A percentile compares a stretch with the other conserved stretches of the same genome.
Conservation (phyloP, 345 rosid species). For the Syzygium grande region DNA sequence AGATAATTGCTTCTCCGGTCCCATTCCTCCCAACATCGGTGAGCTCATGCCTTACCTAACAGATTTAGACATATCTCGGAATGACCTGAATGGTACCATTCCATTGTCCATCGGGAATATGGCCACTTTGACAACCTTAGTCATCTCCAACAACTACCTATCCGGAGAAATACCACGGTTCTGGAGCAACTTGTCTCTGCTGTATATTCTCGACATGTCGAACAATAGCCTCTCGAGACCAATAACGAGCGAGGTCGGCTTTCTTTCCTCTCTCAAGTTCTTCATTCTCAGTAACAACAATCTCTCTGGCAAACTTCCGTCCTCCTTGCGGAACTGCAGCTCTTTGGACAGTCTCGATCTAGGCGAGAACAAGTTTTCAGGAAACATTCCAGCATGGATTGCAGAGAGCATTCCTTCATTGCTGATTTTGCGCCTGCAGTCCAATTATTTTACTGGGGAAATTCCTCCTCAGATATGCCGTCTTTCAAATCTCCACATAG, state of each 20-base stretch:
- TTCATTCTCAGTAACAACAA: neutral
- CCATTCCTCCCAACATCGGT: neutral
- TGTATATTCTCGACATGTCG: neutral
- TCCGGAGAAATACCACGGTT: neutral
- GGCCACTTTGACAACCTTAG: neutral
- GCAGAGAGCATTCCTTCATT: neutral
- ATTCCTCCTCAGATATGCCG: neutral
- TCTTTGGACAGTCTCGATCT: neutral
- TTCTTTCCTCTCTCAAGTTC: neutral
- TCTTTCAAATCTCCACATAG: neutral
- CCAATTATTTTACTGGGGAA: neutral
- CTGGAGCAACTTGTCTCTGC: neutral
- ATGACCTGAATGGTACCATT: neutral
- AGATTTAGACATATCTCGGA: neutral
- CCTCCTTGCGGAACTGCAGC: neutral
- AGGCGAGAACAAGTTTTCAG: neutral
- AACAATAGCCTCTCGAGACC: neutral
- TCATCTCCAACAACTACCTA: neutral
- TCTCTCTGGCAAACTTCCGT: neutral
- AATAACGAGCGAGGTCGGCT: constrained; percentile 5
- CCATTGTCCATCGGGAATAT: neutral
- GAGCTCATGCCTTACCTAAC: neutral
- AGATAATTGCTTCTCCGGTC: neutral
- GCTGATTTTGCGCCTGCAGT: neutral
- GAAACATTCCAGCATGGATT: neutral